These are phyloP conservation scores for Sporisorium iseilematis-ciliati DNA, from an alignment of 1,284 basidiomycete genomes.

Conservation along the genomic window DNA sequence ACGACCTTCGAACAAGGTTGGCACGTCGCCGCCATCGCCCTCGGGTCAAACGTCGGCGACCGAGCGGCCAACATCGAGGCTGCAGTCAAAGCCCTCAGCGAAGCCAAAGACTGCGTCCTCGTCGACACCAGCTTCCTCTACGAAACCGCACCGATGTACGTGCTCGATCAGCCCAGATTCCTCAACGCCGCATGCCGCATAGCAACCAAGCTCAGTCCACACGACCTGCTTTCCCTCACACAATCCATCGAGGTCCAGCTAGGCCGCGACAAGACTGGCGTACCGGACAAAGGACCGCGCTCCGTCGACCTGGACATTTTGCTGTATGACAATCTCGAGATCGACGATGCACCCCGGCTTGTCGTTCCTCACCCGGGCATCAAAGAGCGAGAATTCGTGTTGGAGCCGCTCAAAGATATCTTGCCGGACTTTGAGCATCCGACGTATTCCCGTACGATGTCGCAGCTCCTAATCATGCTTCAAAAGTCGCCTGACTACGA, in stretches of 20 bases:
- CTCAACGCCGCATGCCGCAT: constrained; percentile 91
- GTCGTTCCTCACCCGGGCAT: constrained; percentile 86
- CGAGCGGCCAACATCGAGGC: constrained; percentile 84
- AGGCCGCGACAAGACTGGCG: constrained; percentile 81
- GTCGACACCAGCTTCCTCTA: constrained; percentile 91
- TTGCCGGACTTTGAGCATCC: constrained; percentile 67
- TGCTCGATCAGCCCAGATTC: constrained; percentile 88
- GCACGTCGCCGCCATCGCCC: constrained; percentile 77
- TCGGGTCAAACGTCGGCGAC: constrained; percentile 93
- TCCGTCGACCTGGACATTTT: constrained; percentile 92
- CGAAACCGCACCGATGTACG: constrained; percentile 95
- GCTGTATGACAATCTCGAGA: constrained; percentile 77
- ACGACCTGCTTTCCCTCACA: constrained; percentile 76
- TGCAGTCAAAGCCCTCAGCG: constrained; percentile 75
- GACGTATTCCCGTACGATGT: constrained; percentile 54
- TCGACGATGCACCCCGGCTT: constrained; percentile 79
- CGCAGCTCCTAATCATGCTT: constrained; percentile 60
- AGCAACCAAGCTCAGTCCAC: constrained; percentile 79
- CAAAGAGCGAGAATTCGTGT: constrained; percentile 88
- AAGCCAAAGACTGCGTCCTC: constrained; percentile 69
- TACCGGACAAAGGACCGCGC: constrained; percentile 84
- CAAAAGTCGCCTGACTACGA: constrained; percentile 54
- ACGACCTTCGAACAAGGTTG: constrained; percentile 21
- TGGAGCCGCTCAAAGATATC: constrained; percentile 84
- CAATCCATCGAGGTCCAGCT: constrained; percentile 82